A percentile compares a stretch with the other conserved stretches of the same genome.
Conservation (phyloP, 495 filamentous ascomycete genomes). For the Pyronema domesticum region DNA sequence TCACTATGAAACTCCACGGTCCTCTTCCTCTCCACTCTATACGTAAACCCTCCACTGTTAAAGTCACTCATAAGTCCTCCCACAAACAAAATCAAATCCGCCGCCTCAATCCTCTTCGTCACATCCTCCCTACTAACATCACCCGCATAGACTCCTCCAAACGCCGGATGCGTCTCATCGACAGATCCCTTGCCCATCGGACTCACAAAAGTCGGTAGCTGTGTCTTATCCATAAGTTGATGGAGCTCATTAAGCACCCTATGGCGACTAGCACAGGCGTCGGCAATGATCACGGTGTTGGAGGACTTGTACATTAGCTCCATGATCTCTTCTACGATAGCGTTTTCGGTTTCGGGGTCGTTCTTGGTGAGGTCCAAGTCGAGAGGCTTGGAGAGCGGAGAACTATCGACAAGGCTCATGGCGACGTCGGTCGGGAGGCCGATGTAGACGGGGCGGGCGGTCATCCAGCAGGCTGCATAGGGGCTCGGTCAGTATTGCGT, state of each 20-base stretch:
- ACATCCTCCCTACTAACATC: constrained; percentile 57
- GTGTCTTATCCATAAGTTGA: constrained; percentile 56
- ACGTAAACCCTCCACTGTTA: constrained; percentile 77
- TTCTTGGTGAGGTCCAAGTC: constrained; percentile 48
- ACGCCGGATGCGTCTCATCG: constrained; percentile 55
- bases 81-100: constrained; percentile 69
- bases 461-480: constrained; percentile 49
- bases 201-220: constrained; percentile 66
- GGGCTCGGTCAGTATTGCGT: background rate
- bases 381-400: constrained; percentile 48
- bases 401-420: constrained; percentile 57
- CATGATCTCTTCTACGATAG: constrained; percentile 63
- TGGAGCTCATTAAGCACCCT: constrained; percentile 56
- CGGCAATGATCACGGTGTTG: constrained; percentile 65
- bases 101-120: constrained; percentile 52
- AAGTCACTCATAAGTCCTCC: constrained; percentile 78
- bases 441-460: constrained; percentile 64
- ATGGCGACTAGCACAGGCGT: constrained; percentile 81
- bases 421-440: constrained; percentile 75
- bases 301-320: constrained; percentile 60
- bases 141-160: constrained; percentile 77
- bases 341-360: constrained; percentile 57
- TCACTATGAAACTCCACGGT: constrained; percentile 79
- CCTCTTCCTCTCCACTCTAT: constrained; percentile 60
- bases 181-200: constrained; percentile 88